These are phyloP conservation scores for Suillus hirtellus DNA, from an alignment of 768 basidiomycete species.

Conservation along the genomic window DNA sequence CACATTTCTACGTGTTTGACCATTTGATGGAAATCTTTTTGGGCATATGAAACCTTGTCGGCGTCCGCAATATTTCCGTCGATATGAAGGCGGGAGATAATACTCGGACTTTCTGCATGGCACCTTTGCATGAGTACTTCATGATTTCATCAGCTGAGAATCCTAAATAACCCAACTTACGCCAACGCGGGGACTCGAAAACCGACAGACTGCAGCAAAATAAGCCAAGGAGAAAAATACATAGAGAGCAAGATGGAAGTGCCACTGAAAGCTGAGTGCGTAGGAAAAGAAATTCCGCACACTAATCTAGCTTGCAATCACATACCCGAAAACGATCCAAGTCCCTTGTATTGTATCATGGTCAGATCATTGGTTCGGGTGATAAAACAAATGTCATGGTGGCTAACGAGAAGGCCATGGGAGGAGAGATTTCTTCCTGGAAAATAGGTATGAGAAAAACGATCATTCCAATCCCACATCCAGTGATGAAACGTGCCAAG, in stretches of 20 bases:
- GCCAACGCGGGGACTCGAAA: background rate
- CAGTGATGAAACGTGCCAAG: conserved; percentile 8
- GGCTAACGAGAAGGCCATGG: conserved; percentile 3
- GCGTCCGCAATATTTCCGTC: background rate
- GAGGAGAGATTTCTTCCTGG: background rate
- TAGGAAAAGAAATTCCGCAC: background rate
- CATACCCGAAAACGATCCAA: conserved; percentile 4
- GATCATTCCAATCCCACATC: conserved; percentile 11
- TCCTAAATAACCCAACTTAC: background rate
- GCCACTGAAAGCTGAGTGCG: background rate
- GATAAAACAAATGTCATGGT: conserved; percentile 2
- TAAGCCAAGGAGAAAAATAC: background rate
- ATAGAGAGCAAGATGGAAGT: background rate
- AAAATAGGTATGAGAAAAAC: conserved; percentile 10
- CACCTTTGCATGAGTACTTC: background rate
- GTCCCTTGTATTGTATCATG: background rate
- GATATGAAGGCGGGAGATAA: background rate
- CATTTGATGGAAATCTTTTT: conserved; percentile 12
- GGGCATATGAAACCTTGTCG: background rate
- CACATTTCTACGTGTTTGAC: conserved; percentile 12
- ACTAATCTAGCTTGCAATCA: conserved; percentile 8
- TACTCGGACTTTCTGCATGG: background rate
- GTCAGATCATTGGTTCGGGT: background rate
- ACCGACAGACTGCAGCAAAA: background rate
- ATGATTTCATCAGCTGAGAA: background rate